A percentile compares a stretch with the other conserved stretches of the same genome.
Conservation (phyloP, 805 yeast genomes). For the Ogataea methanolica region DNA sequence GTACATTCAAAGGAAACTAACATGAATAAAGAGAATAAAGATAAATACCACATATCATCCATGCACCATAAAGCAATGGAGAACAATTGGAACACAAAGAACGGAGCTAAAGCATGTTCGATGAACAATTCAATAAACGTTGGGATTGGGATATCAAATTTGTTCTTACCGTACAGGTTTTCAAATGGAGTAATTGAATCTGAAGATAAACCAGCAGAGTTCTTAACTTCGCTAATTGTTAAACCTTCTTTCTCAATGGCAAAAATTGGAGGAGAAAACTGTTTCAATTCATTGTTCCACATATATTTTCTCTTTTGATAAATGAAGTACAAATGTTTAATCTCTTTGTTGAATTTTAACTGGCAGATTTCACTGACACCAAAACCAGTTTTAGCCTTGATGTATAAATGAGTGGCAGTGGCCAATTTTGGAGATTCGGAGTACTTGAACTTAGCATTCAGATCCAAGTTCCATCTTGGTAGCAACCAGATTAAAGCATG, state of each 20-base stretch:
- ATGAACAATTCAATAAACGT: conserved; percentile 85
- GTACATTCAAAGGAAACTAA: conserved; percentile 89
- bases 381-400: conserved; percentile 78
- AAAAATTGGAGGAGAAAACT: conserved; percentile 80
- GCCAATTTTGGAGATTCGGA: conserved; percentile 41
- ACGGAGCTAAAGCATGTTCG: conserved; percentile 98
- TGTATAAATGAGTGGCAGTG: conserved; percentile 68
- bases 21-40: conserved; percentile 88
- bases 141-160: conserved; percentile 94
- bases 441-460: conserved; percentile 70
- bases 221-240: conserved; percentile 51
- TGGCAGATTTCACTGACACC: conserved; percentile 80
- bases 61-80: conserved; percentile 94
- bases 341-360: conserved; percentile 50
- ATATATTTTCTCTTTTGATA: conserved; percentile 92
- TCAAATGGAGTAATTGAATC: conserved; percentile 32
- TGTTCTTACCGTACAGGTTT: conserved; percentile 76
- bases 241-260: conserved; percentile 64
- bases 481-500: conserved; percentile 77
- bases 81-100: conserved; percentile 93
- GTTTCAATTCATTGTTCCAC: conserved; percentile 46
- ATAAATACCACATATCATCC: conserved; percentile 96
- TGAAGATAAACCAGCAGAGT: conserved; percentile 30
- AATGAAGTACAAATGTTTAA: conserved; percentile 61
- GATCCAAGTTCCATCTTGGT: conserved; percentile 88